These are phyloP conservation scores for Phytophthora nicotianae DNA, from an alignment of 352 stramenopile genomes.

Conservation along the genomic window DNA sequence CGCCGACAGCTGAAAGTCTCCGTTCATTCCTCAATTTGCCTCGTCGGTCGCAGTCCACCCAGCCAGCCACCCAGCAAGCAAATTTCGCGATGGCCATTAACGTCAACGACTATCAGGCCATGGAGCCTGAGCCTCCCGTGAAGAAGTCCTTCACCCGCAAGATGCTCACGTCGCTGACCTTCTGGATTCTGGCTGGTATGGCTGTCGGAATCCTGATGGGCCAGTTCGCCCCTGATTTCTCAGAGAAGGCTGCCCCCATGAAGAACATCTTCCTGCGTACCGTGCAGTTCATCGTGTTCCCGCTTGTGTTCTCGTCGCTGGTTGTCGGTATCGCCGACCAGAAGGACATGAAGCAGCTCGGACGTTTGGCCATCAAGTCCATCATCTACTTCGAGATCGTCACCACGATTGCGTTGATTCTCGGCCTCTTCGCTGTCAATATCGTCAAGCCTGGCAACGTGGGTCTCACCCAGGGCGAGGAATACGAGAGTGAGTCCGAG, in stretches of 20 bases:
- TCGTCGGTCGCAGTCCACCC: constrained; percentile 2
- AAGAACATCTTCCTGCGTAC: constrained; percentile 60
- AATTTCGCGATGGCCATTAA: constrained; percentile 11
- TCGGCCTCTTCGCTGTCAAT: constrained; percentile 60
- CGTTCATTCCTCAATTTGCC: constrained; percentile 9
- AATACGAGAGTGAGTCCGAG: constrained; percentile 24
- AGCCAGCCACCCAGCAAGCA: constrained; percentile 1
- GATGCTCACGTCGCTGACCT: constrained; percentile 56
- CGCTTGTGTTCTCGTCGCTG: constrained; percentile 65
- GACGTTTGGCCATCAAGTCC: constrained; percentile 55
- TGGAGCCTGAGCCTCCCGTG: constrained; percentile 26
- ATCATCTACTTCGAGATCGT: constrained; percentile 75
- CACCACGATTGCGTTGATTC: constrained; percentile 50
- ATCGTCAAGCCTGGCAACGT: constrained; percentile 56
- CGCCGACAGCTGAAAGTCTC: not conserved
- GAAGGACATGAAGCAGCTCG: constrained; percentile 64
- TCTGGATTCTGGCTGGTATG: constrained; percentile 63
- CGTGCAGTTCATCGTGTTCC: constrained; percentile 71
- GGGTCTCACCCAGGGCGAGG: constrained; percentile 41
- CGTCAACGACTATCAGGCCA: constrained; percentile 30
- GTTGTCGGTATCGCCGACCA: constrained; percentile 62
- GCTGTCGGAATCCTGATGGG: constrained; percentile 53
- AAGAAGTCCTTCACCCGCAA: constrained; percentile 43
- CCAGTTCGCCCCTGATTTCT: constrained; percentile 50
- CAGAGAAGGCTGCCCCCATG: constrained; percentile 54